Base-by-base conservation (phyloP, 805 yeast genomes). In the Candida morakotiae region DNA sequence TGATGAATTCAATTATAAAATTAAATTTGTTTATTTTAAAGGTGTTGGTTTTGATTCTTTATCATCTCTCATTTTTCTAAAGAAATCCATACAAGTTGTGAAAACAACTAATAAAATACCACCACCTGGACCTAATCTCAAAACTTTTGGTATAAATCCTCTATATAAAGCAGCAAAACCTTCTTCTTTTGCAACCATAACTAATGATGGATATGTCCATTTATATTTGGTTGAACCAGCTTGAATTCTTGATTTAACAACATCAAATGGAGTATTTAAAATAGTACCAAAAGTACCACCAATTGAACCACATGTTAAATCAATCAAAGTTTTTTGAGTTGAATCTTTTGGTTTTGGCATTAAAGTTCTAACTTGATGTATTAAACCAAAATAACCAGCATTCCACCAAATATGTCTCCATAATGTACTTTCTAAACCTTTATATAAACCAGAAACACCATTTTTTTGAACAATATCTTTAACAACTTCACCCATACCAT, bases 121-220 rank as follows among this genome's bases (percentile, higher is more conserved):
- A 62, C 99, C 99, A 56, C 99, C 99, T 43, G 99, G 98, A 33
- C 98, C 98, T 49, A 93, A 74, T 76, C 99, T 82, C 57, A 93
- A 73, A 9, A 93, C 97, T 73, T 93, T 93, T 49, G 99, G 99
- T 46, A 89, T 59, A 77, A 93, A 91, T 28, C 98, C 98, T 69
- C 89, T 91, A 67, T 89, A 91, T 41, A 93, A 75, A 6, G 98
- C 96, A 34, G 67, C 70, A 52, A 87, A 77, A 21, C 99, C 98
- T 73, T 93, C 99, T 65, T 91, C 98, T 58, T 71, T 78, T 52
- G 80, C 79, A 17, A 93, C 86, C 14, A 80, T 72, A 29, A 71
- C 57, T 41, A 93, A 67, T 3, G 94, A 76, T 28, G 96, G 96
- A 48, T 80, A 53, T 14, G 97, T 79, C 98, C 98, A 93, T 63